Evolutionary conservation across 2,329 filamentous ascomycete genomes (phyloP).

Genomic region (Talaromyces sp.): DNA sequence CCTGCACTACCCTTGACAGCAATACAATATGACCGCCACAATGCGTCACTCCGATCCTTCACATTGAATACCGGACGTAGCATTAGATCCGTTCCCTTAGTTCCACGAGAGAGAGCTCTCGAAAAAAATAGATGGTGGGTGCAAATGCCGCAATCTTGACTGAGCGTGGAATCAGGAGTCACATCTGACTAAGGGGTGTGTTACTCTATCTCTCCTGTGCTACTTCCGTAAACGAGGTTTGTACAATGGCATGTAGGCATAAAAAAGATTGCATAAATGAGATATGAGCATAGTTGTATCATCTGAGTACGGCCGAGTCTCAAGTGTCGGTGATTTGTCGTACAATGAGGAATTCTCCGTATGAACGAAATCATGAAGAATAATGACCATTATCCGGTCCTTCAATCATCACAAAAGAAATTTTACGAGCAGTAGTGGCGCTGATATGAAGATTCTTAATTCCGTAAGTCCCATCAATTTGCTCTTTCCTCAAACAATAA

Average conservation of each 20-base stretch:
- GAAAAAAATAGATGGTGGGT: neutral
- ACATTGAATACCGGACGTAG: neutral
- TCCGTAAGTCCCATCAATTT: no score
- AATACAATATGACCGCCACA: conserved; percentile 11
- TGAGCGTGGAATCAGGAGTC: neutral
- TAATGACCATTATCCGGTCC: neutral
- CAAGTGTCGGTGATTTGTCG: neutral
- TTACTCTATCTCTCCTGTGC: neutral
- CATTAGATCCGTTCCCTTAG: neutral
- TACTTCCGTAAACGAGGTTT: neutral
- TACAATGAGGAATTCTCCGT: neutral
- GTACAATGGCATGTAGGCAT: neutral
- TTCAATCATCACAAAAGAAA: neutral
- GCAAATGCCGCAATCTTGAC: neutral
- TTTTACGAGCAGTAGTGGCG: neutral
- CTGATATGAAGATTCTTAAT: no score
- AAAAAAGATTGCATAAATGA: neutral
- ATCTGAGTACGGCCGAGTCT: neutral
- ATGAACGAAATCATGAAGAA: neutral
- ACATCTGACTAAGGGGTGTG: neutral
- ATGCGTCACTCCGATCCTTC: neutral
- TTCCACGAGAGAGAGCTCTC: neutral
- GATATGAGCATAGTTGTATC: neutral
- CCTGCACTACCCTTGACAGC: neutral
- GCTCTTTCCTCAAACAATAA: no score